Evolutionary conservation across 202 grass and related monocot species (phyloP), one percentile per base, ranked within the genome.

Genomic region (Hordeum pubiflorum): DNA sequence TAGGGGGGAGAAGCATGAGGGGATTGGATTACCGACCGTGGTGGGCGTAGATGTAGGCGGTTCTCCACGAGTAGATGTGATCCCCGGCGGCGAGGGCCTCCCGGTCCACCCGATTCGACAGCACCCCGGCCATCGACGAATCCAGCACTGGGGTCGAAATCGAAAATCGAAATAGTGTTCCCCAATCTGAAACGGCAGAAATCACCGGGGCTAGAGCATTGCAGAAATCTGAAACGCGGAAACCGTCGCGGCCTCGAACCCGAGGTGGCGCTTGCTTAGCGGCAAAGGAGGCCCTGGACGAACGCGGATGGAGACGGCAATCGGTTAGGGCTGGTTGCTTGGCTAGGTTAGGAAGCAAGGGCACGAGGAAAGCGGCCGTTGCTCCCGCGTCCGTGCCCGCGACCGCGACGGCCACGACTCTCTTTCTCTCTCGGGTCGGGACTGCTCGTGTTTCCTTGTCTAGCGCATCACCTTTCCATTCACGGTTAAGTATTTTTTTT

Each of bases 41-140:
- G 80, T 97, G 94, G 43, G 94, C 87, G 74, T 97, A 97, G 83
- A 94, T 52, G 79, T 94, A 94, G 75, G 80, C 83, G 24, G 85
- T 15, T 62, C 94, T 84, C 91, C 91, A 97, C 0, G 91, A 89
- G 70, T 94, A 97, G 85, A 97, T 92, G 85, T 97, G 94, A 86
- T 97, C 94, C 40, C 91, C 91, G 55, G 89, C 64, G 39, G 87
- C 72, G 44, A 94, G 17, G 6, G 81, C 81, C 63, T 82, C 79
- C 81, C 74, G 39, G 34, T 55, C 78, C 74, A 97, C 86, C 65
- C 82, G 80, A 75, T 97, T 97, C 43, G 94, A 97, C 55, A 92
- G 70, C 20, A 94, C 77, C 34, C 85, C 77, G 24, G 89, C 83
- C 81, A 91, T 82, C 14, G 0, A 31, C 3, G 4, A 7, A 4